phyloP scores from a whole-genome alignment of 495 filamentous ascomycete genomes.

The Lentithecium fluviatile region DNA sequence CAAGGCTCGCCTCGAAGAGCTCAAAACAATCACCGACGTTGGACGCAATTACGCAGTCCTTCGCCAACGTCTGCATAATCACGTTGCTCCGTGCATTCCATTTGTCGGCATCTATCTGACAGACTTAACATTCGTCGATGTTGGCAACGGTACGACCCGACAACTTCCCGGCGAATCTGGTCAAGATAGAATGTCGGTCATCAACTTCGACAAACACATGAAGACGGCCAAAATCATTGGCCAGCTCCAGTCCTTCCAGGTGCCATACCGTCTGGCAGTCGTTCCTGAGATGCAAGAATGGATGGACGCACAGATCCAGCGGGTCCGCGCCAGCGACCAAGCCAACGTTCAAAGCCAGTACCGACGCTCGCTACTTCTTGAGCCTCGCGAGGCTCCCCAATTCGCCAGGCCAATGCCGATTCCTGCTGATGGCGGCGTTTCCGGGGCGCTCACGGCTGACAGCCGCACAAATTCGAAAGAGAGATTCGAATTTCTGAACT shows the following conservation, averaged over 20 bases:
- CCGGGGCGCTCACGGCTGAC: conserved; percentile 11
- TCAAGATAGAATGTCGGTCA: conserved; percentile 67
- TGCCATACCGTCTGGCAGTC: conserved; percentile 83
- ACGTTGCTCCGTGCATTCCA: conserved; percentile 88
- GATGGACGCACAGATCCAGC: conserved; percentile 80
- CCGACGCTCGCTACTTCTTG: conserved; percentile 81
- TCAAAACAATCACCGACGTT: conserved; percentile 81
- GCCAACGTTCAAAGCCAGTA: conserved; percentile 76
- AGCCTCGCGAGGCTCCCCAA: conserved; percentile 64
- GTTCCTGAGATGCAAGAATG: conserved; percentile 90
- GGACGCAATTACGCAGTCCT: conserved; percentile 91
- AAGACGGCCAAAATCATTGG: conserved; percentile 93
- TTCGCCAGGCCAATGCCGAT: conserved; percentile 15
- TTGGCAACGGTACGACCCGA: conserved; percentile 81
- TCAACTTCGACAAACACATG: conserved; percentile 98
- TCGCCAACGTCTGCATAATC: conserved; percentile 79
- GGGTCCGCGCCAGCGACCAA: conserved; percentile 76
- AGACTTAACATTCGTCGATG: conserved; percentile 83
- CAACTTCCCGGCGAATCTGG: conserved; percentile 54
- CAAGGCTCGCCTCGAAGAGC: conserved; percentile 70
- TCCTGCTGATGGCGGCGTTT: conserved; percentile 11
- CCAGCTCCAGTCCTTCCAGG: conserved; percentile 94
- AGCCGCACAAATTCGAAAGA: conserved; percentile 33
- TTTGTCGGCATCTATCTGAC: conserved; percentile 98
- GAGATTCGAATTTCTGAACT: conserved; percentile 35